These are phyloP conservation scores for Spiraea crenata DNA, from an alignment of 331 rosid species.

Conservation along the genomic window DNA sequence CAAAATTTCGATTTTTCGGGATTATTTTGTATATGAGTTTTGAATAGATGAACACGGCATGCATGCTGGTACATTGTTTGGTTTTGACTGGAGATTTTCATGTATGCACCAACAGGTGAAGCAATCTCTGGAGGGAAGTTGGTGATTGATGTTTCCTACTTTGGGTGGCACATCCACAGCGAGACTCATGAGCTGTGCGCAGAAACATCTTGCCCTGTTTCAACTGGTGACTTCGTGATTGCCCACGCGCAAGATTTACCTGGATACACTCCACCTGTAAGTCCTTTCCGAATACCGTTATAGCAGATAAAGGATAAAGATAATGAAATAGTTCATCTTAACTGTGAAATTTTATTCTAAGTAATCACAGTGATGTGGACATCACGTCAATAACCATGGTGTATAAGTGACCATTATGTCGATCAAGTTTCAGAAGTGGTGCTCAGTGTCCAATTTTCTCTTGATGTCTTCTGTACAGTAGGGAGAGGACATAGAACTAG, in stretches of 20 bases:
- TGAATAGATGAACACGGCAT: background rate
- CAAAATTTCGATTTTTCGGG: background rate
- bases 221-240: slow-evolving; percentile 70
- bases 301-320: background rate
- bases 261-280: slow-evolving; percentile 78
- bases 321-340: background rate
- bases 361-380: background rate
- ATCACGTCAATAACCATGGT: background rate
- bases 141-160: slow-evolving; percentile 72
- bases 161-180: slow-evolving; percentile 74
- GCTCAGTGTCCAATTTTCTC: background rate
- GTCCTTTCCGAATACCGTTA: slow-evolving; percentile 31
- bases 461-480: background rate
- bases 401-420: background rate
- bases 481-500: background rate
- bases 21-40: background rate
- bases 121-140: slow-evolving; percentile 72
- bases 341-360: background rate
- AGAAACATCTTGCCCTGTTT: slow-evolving; percentile 82
- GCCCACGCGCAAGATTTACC: slow-evolving; percentile 71
- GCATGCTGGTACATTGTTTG: background rate
- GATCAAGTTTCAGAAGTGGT: background rate
- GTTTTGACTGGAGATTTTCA: background rate
- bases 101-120: slow-evolving; percentile 42
- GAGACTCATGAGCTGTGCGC: slow-evolving; percentile 63